phyloP scores from a whole-genome alignment of 169 alveolate species.

The Plasmodium blacklocki region DNA sequence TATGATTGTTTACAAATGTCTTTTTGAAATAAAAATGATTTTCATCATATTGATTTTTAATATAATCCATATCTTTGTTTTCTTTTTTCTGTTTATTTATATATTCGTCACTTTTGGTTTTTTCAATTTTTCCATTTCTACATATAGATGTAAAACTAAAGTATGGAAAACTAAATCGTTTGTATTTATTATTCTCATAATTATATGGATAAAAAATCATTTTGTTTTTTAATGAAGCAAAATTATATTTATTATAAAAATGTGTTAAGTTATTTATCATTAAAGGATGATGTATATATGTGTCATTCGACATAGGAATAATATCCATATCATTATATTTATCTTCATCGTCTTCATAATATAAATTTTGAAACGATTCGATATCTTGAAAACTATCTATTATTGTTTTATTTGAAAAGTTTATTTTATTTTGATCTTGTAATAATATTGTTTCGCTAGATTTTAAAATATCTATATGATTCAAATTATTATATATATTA shows the following conservation, averaged over 20 bases:
- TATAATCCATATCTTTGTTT: too few relatives aligned
- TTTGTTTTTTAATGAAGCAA: neutral
- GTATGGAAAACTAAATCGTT: too few relatives aligned
- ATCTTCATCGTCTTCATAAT: too few relatives aligned
- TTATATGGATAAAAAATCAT: too few relatives aligned
- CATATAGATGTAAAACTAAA: too few relatives aligned
- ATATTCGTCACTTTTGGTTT: neutral
- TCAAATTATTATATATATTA: too few relatives aligned
- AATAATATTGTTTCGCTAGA: conserved; percentile 30
- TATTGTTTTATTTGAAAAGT: conserved; percentile 35
- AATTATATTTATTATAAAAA: neutral
- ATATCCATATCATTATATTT: neutral
- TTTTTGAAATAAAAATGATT: too few relatives aligned
- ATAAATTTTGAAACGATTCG: neutral
- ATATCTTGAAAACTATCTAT: conserved; percentile 18
- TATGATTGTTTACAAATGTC: too few relatives aligned
- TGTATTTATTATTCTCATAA: too few relatives aligned
- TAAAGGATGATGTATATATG: neutral
- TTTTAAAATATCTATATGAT: neutral
- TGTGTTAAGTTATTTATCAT: neutral
- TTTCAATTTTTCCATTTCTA: neutral
- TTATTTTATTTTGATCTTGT: conserved; percentile 12
- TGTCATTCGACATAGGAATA: conserved; percentile 43
- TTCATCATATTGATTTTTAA: too few relatives aligned
- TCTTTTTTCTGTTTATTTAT: too few relatives aligned